phyloP scores from a whole-genome alignment of 164 flowering plant genomes.

The Hamamelis virginiana region DNA sequence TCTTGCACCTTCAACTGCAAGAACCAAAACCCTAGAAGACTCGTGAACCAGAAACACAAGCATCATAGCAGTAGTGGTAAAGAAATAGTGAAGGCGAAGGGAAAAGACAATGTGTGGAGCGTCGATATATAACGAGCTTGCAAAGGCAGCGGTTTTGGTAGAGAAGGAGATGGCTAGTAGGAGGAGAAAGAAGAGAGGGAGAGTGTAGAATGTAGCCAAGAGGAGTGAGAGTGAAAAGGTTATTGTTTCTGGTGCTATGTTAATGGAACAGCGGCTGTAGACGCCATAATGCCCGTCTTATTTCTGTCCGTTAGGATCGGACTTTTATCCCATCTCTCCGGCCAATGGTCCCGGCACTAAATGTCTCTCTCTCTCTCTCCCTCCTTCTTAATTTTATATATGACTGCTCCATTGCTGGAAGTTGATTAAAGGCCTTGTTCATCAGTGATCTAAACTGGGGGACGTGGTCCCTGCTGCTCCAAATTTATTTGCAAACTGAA shows the following conservation, averaged over 20 bases:
- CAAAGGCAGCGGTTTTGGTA: slow-evolving; percentile 25
- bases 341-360: too few species aligned
- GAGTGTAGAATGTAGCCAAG: slow-evolving; percentile 38
- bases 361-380: too few species aligned
- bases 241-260: slow-evolving; percentile 75
- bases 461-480: too few species aligned
- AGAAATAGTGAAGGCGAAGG: slow-evolving; percentile 35
- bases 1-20: slow-evolving; percentile 33
- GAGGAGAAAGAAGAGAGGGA: slow-evolving; percentile 27
- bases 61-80: slow-evolving; percentile 11
- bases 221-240: slow-evolving; percentile 32
- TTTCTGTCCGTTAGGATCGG: too few species aligned
- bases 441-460: too few species aligned
- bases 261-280: too few species aligned
- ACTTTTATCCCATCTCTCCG: too few species aligned
- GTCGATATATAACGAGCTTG: slow-evolving; percentile 76
- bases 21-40: slow-evolving; percentile 12
- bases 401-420: too few species aligned
- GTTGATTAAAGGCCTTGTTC: too few species aligned
- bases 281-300: too few species aligned
- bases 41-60: neutral
- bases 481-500: too few species aligned
- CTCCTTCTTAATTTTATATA: too few species aligned
- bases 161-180: slow-evolving; percentile 19
- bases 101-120: slow-evolving; percentile 92